Evolutionary conservation across 208 protist species (phyloP), one percentile per base, ranked within the genome.

Genomic region (Trypanosoma brucei): DNA sequence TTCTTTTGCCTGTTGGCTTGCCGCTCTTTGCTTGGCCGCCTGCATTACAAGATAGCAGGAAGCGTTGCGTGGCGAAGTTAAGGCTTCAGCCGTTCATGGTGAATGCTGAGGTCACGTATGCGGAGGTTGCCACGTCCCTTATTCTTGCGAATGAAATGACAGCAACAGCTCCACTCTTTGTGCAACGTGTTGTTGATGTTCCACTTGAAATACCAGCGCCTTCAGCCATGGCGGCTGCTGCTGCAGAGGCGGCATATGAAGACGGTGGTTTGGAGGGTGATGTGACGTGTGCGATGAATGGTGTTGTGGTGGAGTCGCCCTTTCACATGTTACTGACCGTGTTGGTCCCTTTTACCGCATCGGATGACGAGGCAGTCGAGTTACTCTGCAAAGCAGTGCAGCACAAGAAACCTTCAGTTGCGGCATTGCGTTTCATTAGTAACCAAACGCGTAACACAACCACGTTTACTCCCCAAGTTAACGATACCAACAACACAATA

Each of bases 101-200:
- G 36, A 84, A 91, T 57, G 77, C 87, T 1, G 84, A 94, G 72
- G 74, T 90, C 14, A 83, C 59, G 45, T 86, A 90, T 65, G 71
- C 63, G 22, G 78, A 91, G 31, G 68, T 83, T 31, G 69, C 72
- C 37, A 86, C 65, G 50, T 88, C 82, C 22, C 71, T 94, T 37
- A 70, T 91, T 58, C 73, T 94, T 13, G 62, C 80, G 0, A 86
- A 82, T 63, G 84, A 89, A 52, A 86, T 90, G 72, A 83, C 80
- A 31, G 69, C 76, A 13, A 84, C 74, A 14, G 79, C 82, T 30
- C 87, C 87, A 2, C 62, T 91, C 2, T 81, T 94, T 38, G 71
- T 88, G 58, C 87, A 94, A 78, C 79, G 84, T 46, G 68, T 81
- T 7, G 66, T 73, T 3, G 73, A 73, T 40, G 60, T 79, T 2